These are phyloP conservation scores for Aspergillus calidoustus DNA, from an alignment of 2,329 filamentous ascomycete genomes.

Conservation along the genomic window DNA sequence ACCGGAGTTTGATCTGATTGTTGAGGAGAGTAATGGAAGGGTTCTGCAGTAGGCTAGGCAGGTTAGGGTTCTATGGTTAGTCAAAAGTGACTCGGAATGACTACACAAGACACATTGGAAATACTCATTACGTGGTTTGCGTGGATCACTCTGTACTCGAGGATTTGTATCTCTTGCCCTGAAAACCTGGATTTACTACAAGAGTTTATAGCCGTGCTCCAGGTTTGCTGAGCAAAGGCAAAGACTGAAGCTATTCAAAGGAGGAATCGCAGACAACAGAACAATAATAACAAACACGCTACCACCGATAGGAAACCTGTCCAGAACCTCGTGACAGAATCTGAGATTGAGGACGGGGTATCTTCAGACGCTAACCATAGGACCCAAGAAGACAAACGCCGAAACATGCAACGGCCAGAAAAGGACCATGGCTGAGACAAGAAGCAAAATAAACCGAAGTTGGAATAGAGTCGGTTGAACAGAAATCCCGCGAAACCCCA, in stretches of 20 bases:
- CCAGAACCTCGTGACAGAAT: conserved; percentile 29
- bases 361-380: conserved; percentile 40
- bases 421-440: conserved; percentile 20
- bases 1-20: conserved; percentile 43
- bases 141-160: too few relatives aligned
- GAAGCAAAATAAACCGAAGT: conserved; percentile 17
- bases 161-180: too few relatives aligned
- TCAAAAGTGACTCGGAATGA: too few relatives aligned
- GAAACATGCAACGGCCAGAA: conserved; percentile 30
- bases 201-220: too few relatives aligned
- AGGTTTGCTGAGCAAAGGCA: too few relatives aligned
- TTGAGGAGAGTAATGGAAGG: conserved; percentile 43
- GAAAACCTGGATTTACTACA: too few relatives aligned
- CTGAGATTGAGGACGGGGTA: conserved; percentile 37
- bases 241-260: too few relatives aligned
- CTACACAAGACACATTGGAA: too few relatives aligned
- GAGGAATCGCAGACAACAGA: background rate
- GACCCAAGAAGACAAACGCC: conserved; percentile 32
- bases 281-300: background rate
- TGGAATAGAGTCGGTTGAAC: conserved; percentile 22
- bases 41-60: conserved; percentile 29
- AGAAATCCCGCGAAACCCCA: conserved; percentile 27
- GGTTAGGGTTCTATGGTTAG: background rate
- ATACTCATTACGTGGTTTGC: too few relatives aligned
- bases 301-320: conserved; percentile 15